Conservation (phyloP, 2,329 filamentous ascomycete genomes). For the Chrysoporthe cubensis region DNA sequence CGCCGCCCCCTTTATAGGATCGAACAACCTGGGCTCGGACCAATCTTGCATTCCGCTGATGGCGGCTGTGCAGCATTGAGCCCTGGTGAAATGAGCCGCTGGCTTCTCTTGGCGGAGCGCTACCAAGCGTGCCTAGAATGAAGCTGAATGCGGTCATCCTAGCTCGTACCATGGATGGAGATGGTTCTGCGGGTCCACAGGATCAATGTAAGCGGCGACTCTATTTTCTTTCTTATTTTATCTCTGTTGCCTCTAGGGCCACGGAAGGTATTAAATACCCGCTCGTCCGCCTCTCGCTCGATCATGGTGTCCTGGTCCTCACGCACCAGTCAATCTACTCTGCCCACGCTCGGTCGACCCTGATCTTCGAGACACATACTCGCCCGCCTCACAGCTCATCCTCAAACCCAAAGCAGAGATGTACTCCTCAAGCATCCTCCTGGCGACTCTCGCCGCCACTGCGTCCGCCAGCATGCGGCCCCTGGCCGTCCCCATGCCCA, state of each 20-base stretch:
- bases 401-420: slow-evolving; percentile 30
- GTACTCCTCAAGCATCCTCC: slow-evolving; percentile 33
- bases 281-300: background rate
- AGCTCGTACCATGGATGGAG: background rate
- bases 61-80: background rate
- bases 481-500: slow-evolving; percentile 21
- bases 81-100: slow-evolving; percentile 6
- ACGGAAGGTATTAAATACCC: background rate
- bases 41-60: background rate
- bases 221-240: background rate
- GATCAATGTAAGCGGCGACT: background rate
- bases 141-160: background rate
- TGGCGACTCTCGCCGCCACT: slow-evolving; percentile 33
- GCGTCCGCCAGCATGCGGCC: slow-evolving; percentile 31
- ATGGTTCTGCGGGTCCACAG: background rate
- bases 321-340: background rate
- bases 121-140: background rate
- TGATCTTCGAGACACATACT: background rate
- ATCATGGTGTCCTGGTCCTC: background rate
- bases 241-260: background rate
- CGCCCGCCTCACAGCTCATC: background rate
- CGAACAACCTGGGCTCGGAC: background rate
- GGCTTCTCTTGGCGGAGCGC: background rate
- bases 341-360: background rate
- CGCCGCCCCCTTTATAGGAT: background rate